phyloP scores from a whole-genome alignment of 2,329 filamentous ascomycete genomes.

The Coniochaeta sp. region DNA sequence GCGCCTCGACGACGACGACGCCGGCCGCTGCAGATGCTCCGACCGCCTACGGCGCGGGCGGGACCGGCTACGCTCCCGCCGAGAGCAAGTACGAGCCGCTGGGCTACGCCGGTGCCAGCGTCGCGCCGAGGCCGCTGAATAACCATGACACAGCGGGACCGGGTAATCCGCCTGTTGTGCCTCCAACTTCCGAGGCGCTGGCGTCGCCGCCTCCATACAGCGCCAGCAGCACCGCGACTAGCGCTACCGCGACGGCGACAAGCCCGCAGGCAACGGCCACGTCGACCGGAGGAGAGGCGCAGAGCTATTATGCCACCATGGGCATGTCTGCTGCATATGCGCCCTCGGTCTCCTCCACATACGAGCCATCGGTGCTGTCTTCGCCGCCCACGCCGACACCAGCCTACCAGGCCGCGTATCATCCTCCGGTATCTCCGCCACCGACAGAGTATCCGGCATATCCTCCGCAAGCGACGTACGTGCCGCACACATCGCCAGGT shows the following conservation, averaged over 20 bases:
- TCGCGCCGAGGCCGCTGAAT: neutral
- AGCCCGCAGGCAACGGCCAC: neutral
- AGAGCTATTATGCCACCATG: neutral
- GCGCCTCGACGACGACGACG: neutral
- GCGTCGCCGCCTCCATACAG: neutral
- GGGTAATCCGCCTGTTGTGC: no score
- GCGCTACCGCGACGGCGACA: neutral
- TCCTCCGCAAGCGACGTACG: neutral
- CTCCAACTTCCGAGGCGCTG: neutral
- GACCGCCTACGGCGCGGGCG: conserved; percentile 5
- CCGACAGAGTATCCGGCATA: neutral
- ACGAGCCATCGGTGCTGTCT: neutral
- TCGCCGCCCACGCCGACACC: neutral
- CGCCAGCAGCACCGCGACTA: neutral
- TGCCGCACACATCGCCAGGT: neutral
- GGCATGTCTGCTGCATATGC: neutral
- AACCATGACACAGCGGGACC: neutral
- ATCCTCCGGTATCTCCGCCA: neutral
- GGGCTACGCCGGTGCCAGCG: neutral
- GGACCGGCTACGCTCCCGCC: conserved; percentile 1
- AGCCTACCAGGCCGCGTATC: neutral
- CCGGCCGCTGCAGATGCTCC: neutral
- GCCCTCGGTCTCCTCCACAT: neutral
- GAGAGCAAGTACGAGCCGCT: conserved; percentile 6
- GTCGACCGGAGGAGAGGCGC: neutral